Evolutionary conservation across 176 grass and related monocot genomes (phyloP), one percentile per base, ranked within the genome.

Genomic region (Lolium multiflorum): DNA sequence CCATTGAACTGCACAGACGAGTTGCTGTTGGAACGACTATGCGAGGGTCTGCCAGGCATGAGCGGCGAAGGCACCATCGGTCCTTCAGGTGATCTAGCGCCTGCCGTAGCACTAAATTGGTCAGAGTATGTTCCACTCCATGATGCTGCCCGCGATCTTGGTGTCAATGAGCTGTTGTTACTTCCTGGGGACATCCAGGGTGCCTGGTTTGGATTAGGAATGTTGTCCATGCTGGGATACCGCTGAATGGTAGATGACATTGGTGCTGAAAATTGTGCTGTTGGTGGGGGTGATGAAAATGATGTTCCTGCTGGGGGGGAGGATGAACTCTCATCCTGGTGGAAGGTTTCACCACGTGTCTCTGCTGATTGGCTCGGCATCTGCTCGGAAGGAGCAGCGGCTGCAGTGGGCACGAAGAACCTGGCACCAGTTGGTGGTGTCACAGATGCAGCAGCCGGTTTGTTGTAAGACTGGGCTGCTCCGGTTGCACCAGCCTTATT

Each of bases 101-200:
- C 56, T 16, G 57, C 81, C 13, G 58, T 74, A n/a, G 69, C 25
- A 83, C 76, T 82, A 77, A 84, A 88, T 63, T 90, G 77, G 59
- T 94, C 88, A 8, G 87, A 87, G 74, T 86, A 94, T 68, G 89
- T 94, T 47, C 94, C 97, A 43, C 92, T 91, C 97, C 94, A 99
- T 63, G 97, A 99, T 21, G 94, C 87, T 18, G 94, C 94, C 48
- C 94, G 90, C 16, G 90, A 90, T 82, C 87, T 79, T 21, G 87
- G 85, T 26, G 87, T 80, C 39, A 91, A 67, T 60, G 85, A 90
- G 71, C 84, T 84, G 35, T 24, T 85, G 21, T 16, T 58, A 77
- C 78, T 90, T 68, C 67, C 71, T 0, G 75, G 66, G 43, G 82
- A 90, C 37, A 75, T 76, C 77, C 87, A 48, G 0, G 85, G 72